Evolutionary conservation across 2,329 filamentous ascomycete genomes (phyloP), one percentile per base, ranked within the genome.

Genomic region (Tolypocladium endophyticum): DNA sequence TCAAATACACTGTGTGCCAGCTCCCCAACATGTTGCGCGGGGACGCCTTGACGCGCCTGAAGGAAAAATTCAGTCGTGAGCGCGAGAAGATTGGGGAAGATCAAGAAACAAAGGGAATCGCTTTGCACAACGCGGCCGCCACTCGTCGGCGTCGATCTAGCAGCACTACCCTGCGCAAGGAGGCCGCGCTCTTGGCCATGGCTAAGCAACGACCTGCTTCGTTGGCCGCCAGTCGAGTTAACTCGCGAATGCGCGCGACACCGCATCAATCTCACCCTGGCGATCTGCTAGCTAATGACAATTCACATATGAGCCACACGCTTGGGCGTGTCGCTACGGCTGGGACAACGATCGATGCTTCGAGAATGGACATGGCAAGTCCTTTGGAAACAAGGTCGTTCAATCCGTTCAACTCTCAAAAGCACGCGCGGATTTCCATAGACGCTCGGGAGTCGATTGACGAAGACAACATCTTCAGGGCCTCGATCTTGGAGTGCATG

Each of bases 401-500:
- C 61, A 80, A 83, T 62, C 83, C 84, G 0, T 87, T 87, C 61
- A 71, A 79, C n/a, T 76, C 76, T 2, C 79, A 80, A 61, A 76
- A 77, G 57, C 76, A 77, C 41, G 74, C 74, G 54, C 78, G 80
- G 54, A 75, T 79, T 39, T 76, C 77, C 7, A 74, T 84, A 36
- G 88, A 91, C 66, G 84, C 88, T 6, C 86, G 92, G 64, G 92
- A 97, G 59, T 88, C 89, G 0, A 76, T 92, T 9, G 90, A 96
- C 64, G 94, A 97, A 70, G 93, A 97, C 67, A 85, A 87, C 55
- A 74, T 96, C 8, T 97, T 99, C 72, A 83, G 95, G 47, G 87
- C 91, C 61, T 95, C 92, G 0, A 91, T 99, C 20, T 76, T 97
- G 28, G 91, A 96, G 65, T 97, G 94, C 70, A 96, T 99, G 77